Percentiles rank a stretch among this genome's conserved stretches.
Conservation (phyloP, 768 basidiomycete genomes). For the Mycena maculata region DNA sequence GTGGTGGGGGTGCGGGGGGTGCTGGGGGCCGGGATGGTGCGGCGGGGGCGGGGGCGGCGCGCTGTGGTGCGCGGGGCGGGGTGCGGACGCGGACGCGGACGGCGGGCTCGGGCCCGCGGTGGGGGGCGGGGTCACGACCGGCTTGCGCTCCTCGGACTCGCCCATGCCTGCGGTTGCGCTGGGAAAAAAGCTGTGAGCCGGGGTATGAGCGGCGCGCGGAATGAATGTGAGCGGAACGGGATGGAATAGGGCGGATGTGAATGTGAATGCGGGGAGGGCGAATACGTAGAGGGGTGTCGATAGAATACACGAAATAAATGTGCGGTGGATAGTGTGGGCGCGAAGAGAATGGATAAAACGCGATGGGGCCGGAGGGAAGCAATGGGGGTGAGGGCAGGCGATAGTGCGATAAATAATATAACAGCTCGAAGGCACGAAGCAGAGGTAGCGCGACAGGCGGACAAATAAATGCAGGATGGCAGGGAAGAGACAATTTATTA, state of each 20-base stretch:
- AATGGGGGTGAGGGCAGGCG: neutral
- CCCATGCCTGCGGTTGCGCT: slow-evolving; percentile 16
- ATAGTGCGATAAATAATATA: neutral
- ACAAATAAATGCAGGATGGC: neutral
- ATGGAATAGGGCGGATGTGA: neutral
- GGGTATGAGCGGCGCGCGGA: neutral
- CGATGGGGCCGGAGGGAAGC: slow-evolving; percentile 15
- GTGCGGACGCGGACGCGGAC: neutral
- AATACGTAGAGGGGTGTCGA: neutral
- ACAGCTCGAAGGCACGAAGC: neutral
- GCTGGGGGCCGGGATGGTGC: neutral
- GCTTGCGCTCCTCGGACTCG: slow-evolving; percentile 28
- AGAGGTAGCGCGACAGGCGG: neutral
- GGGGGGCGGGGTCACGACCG: slow-evolving; percentile 4
- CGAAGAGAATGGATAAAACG: slow-evolving; percentile 3
- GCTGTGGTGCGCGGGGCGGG: slow-evolving; percentile 6
- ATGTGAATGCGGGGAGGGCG: neutral
- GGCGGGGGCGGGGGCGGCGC: slow-evolving; percentile 9
- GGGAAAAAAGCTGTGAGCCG: slow-evolving; percentile 1
- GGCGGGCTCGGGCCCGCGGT: neutral
- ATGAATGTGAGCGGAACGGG: neutral
- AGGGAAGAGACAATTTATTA: neutral
- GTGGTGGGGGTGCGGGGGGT: slow-evolving; percentile 44
- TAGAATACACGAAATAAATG: neutral
- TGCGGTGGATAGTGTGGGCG: neutral